These are phyloP conservation scores for Cyanidiococcus yangmingshanensis DNA, from an alignment of 23 red algal genomes.

Conservation along the genomic window DNA sequence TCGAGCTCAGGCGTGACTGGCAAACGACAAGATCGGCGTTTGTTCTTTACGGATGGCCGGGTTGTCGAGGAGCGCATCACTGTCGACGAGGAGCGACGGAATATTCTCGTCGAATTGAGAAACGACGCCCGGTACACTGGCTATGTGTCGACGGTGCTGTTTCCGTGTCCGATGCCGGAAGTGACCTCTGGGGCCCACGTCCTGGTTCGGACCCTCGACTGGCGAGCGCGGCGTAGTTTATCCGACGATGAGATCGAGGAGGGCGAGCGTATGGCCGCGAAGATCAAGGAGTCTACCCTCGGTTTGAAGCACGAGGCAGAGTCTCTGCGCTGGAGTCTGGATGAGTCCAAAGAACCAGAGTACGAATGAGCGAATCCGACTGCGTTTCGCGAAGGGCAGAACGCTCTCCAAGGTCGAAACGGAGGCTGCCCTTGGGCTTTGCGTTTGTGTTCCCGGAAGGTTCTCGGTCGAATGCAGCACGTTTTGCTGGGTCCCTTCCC, in stretches of 20 bases:
- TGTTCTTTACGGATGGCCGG: not conserved
- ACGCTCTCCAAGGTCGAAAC: no score
- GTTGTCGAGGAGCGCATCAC: slow-evolving; percentile 12
- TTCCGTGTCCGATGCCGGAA: not conserved
- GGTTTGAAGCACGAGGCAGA: slow-evolving; percentile 3
- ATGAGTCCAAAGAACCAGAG: not conserved
- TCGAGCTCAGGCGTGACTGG: not conserved
- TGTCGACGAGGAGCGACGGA: not conserved
- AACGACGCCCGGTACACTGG: slow-evolving; percentile 11
- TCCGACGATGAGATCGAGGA: slow-evolving; percentile 12
- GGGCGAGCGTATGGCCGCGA: slow-evolving; percentile 6
- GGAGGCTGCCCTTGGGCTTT: no score
- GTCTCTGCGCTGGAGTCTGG: not conserved
- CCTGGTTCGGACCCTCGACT: slow-evolving; percentile 5
- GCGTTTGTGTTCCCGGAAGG: no score
- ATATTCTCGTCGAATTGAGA: not conserved
- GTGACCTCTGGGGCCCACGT: slow-evolving; percentile 4
- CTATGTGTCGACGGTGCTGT: slow-evolving; percentile 14
- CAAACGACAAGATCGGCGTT: not conserved
- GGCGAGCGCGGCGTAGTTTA: not conserved
- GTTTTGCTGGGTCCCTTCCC: no score
- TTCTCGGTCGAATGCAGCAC: no score
- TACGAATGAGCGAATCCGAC: not conserved
- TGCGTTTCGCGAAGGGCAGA: no score
- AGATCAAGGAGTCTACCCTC: slow-evolving; percentile 4